Base-by-base conservation (phyloP, 768 basidiomycete genomes). In the Lactifluus volemus region DNA sequence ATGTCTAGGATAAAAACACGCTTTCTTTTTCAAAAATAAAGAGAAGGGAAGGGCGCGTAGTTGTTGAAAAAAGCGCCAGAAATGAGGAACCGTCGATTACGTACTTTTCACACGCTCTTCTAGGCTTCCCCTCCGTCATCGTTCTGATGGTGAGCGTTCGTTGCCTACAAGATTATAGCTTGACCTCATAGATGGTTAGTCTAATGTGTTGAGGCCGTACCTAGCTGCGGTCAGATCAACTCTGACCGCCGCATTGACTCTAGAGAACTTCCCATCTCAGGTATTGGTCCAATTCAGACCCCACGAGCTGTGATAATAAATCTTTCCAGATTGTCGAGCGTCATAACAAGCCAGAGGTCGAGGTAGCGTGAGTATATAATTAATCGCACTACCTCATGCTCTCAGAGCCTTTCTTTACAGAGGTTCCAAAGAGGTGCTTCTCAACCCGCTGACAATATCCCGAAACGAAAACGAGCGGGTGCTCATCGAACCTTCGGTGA, bases 261-360 rank as follows among this genome's bases (percentile, higher is more conserved):
- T 99, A 63, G 93, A 99, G 78, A 92, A 95, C 81, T 99, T 99
- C 78, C 84, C 93, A 52, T 98, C 96, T 11, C 96, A 99, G 82
- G 91, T 92, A 73, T 68, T 61, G 34, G 21, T 17, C 32, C 52
- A n/a, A n/a, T 57, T 39, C 36, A 48, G 47, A 48, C 48, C 21
- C 17, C 50, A 54, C 55, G 42, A 59, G 51, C 63, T 55, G 61
- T 48, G 58, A 68, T 68, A 63, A 66, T 68, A 53, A 17, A 36
- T 60, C 39, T 63, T 50, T 58, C 39, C 71, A 96, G 92, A 87
- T 97, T 61, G 95, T 98, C 54, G 96, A 98, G 73, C 79, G 96
- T 51, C 96, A 98, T 77, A 98, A 98, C 74, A 92, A 94, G 68
- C 96, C 96, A 53, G 96, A 98, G 72, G 85, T 98, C 12, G 96